Percentiles rank a stretch among this genome's conserved stretches.
These are phyloP conservation scores for Ceratobasidium sp. DNA, from an alignment of 1,284 basidiomycete genomes.

Conservation along the genomic window DNA sequence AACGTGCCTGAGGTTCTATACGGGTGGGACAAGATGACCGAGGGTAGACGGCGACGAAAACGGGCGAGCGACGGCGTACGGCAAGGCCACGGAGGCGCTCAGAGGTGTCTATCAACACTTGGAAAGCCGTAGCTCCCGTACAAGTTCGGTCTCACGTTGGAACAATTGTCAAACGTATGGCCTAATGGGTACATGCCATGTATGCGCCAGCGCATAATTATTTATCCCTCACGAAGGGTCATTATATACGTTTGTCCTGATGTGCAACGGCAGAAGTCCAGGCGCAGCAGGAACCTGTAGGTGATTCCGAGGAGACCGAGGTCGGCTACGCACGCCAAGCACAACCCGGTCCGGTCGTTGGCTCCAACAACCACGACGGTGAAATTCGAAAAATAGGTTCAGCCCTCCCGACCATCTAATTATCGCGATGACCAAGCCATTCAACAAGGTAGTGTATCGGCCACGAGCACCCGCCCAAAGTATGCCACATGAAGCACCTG, in stretches of 20 bases:
- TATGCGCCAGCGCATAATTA: background rate
- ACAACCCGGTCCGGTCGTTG: background rate
- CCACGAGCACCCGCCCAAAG: background rate
- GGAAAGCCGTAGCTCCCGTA: background rate
- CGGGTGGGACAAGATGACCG: conserved; percentile 12
- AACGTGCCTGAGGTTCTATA: background rate
- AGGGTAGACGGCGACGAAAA: conserved; percentile 1
- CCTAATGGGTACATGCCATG: conserved; percentile 1
- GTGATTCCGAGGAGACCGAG: conserved; percentile 1
- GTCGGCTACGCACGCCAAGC: background rate
- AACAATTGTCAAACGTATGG: background rate
- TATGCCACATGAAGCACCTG: background rate
- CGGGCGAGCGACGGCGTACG: conserved; percentile 10
- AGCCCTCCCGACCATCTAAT: background rate
- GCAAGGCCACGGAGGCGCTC: conserved; percentile 20
- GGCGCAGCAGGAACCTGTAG: background rate
- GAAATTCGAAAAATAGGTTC: no score
- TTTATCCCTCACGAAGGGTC: background rate
- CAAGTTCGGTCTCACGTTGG: background rate
- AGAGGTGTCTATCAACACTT: background rate
- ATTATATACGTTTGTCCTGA: conserved; percentile 3
- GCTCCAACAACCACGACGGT: background rate
- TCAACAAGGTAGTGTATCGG: background rate
- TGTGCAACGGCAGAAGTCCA: background rate
- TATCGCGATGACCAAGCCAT: background rate